Conservation (phyloP, 2,329 filamentous ascomycete species). For the Cladophialophora carrionii region DNA sequence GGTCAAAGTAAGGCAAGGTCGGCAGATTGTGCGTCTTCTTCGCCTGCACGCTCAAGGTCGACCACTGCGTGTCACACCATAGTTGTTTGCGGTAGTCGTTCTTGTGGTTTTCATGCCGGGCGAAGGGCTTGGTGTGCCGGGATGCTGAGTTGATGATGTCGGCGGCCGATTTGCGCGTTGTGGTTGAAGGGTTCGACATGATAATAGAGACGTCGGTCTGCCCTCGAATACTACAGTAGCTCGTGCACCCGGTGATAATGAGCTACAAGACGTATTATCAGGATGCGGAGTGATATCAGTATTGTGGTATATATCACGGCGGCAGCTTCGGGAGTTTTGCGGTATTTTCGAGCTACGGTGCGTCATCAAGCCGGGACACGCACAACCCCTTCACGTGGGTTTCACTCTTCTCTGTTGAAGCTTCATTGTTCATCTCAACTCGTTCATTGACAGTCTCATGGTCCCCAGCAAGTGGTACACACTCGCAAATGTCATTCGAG, state of each 20-base stretch:
- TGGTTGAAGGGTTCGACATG: slow-evolving; percentile 1
- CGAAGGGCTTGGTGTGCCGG: slow-evolving; percentile 17
- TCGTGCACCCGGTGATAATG: background rate
- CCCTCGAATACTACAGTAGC: background rate
- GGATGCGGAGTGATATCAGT: background rate
- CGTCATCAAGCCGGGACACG: background rate
- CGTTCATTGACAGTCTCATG: background rate
- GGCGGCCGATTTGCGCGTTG: slow-evolving; percentile 26
- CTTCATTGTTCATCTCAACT: background rate
- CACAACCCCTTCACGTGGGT: background rate
- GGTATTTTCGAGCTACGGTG: slow-evolving; percentile 13
- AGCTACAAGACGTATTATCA: background rate
- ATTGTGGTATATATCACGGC: background rate
- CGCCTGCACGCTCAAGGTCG: slow-evolving; percentile 37
- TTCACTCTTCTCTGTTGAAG: background rate
- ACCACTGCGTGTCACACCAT: slow-evolving; percentile 38
- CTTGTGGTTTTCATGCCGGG: slow-evolving; percentile 3
- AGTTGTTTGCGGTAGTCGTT: slow-evolving; percentile 30
- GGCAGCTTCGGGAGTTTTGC: slow-evolving; percentile 11
- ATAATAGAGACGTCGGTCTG: background rate
- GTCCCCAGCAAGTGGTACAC: background rate
- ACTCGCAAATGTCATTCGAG: background rate
- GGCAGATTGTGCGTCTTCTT: slow-evolving; percentile 27
- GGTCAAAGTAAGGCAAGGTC: slow-evolving; percentile 36
- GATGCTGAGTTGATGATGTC: slow-evolving; percentile 31